Evolutionary conservation across 495 filamentous ascomycete genomes (phyloP), one percentile per base, ranked within the genome.

Genomic region (Penicillium lagena): DNA sequence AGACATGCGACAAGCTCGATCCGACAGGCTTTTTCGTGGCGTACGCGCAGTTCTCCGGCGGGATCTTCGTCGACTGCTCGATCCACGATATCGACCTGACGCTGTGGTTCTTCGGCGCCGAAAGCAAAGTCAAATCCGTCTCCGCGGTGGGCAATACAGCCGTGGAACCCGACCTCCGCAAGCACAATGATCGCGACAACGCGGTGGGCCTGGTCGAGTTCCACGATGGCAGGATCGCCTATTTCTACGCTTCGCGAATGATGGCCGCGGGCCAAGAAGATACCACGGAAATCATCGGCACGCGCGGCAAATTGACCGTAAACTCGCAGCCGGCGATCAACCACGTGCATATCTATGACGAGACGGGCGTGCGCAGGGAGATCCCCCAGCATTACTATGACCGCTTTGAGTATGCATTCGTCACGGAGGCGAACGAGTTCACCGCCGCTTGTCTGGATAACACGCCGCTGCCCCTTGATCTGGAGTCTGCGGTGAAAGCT

Each of bases 211-310:
- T 83, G 28, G 74, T 83, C 7, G 81, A 85, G 63, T 85, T 83
- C 59, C 75, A 71, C 43, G 73, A 70, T 34, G 79, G 77, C 12
- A 69, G 73, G 51, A 73, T 85, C 32, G 80, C 79, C 7, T 81
- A 82, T 47, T 76, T 81, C 46, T 83, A 79, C 58, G 65, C 62
- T 13, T 69, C 60, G 7, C 65, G 80, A 12, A 83, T 82, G 79
- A 83, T 83, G 77, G 74, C 78, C 0, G 69, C 73, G 2, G 81
- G 81, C 1, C 81, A 83, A 60, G 71, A 81, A 48, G 81, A 85
- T 49, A 72, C 67, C 45, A 81, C 80, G 0, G 81, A 85, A 62
- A 70, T 85, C 40, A 77, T 83, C 44, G 80, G 80, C 7, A 83
- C 80, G 0, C 62, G 72, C 41, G 80, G 80, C 5, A 83, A 82